phyloP scores from a whole-genome alignment of 192 early-diverging fungal species.

The Backusella psychrophila region DNA sequence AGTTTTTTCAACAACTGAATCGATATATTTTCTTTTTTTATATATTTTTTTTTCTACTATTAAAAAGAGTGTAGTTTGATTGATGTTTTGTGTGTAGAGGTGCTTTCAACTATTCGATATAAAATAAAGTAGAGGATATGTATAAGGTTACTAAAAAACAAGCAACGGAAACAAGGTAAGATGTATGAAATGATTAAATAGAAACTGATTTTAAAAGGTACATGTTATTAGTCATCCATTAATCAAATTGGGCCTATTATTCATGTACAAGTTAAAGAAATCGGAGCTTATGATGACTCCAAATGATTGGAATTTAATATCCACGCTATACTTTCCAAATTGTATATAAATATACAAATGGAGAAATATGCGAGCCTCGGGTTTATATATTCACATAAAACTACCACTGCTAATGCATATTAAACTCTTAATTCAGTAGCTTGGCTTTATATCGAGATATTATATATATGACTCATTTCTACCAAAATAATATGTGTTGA shows the following conservation, averaged over 20 bases:
- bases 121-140: too few species aligned
- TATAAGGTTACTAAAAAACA: too few species aligned
- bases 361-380: background rate
- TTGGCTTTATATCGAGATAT: background rate
- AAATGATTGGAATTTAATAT: background rate
- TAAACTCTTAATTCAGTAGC: background rate
- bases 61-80: too few species aligned
- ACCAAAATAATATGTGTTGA: background rate
- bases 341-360: background rate
- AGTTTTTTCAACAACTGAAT: too few species aligned
- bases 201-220: background rate
- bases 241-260: background rate
- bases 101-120: background rate
- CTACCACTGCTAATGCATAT: background rate
- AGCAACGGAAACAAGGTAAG: too few species aligned
- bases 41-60: too few species aligned
- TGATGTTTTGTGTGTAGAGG: too few species aligned
- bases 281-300: background rate
- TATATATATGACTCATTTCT: background rate
- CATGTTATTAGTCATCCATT: background rate
- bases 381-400: background rate
- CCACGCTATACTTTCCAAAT: background rate
- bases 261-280: constrained; percentile 3
- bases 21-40: too few species aligned
- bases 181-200: background rate